A percentile compares a stretch with the other conserved stretches of the same genome.
Conservation (phyloP, 2,329 filamentous ascomycete genomes). For the Coleophoma eucalyptorum region DNA sequence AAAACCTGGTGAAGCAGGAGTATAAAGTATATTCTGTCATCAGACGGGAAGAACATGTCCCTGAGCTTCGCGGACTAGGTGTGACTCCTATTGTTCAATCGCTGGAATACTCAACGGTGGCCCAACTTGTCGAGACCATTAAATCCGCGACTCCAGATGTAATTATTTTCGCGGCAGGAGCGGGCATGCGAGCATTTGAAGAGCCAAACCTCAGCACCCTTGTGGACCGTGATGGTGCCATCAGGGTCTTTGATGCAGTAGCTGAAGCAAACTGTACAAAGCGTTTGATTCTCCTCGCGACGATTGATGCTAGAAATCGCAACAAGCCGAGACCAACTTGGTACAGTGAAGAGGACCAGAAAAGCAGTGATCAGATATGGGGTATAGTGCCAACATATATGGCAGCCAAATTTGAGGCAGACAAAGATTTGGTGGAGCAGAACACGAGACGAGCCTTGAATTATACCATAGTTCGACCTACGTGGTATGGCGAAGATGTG, state of each 20-base stretch:
- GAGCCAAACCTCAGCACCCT: conserved; percentile 35
- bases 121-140: conserved; percentile 33
- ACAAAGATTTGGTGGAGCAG: conserved; percentile 32
- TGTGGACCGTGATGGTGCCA: conserved; percentile 41
- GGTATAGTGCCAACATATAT: conserved; percentile 33
- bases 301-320: conserved; percentile 38
- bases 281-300: conserved; percentile 41
- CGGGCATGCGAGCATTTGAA: conserved; percentile 18
- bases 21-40: conserved; percentile 12
- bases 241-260: conserved; percentile 40
- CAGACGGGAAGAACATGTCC: conserved; percentile 22
- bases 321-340: conserved; percentile 34
- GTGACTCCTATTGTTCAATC: conserved; percentile 38
- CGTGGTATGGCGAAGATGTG: conserved; percentile 32
- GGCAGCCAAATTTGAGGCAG: conserved; percentile 38
- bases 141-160: conserved; percentile 25
- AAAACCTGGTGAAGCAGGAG: conserved; percentile 5
- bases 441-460: conserved; percentile 34
- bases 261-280: conserved; percentile 31
- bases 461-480: conserved; percentile 42
- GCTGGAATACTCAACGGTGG: conserved; percentile 33
- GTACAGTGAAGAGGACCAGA: conserved; percentile 36
- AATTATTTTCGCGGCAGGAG: conserved; percentile 30
- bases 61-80: conserved; percentile 33
- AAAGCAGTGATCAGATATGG: conserved; percentile 33